A percentile compares a stretch with the other conserved stretches of the same genome.
These are phyloP conservation scores for Penicillium silybi DNA, from an alignment of 495 filamentous ascomycete species.

Conservation along the genomic window DNA sequence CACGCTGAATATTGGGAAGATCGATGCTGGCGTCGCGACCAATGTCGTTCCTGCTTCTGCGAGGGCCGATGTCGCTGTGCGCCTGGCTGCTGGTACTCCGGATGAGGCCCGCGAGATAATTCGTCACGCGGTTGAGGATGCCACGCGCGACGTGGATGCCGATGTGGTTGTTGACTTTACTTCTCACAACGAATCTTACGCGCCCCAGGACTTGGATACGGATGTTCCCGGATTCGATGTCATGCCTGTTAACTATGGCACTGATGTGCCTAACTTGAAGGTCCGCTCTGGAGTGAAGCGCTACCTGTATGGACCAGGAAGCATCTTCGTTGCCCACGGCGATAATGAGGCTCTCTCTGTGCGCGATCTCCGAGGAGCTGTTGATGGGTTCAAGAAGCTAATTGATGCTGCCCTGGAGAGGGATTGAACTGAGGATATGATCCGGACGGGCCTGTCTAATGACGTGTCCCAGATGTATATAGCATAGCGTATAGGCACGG, in stretches of 20 bases:
- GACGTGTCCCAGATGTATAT: not conserved
- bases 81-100: slow-evolving; percentile 70
- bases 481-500: not conserved
- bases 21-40: slow-evolving; percentile 77
- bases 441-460: not conserved
- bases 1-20: slow-evolving; percentile 77
- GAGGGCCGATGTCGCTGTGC: slow-evolving; percentile 58
- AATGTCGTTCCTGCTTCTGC: slow-evolving; percentile 84
- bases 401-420: slow-evolving; percentile 57
- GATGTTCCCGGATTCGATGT: slow-evolving; percentile 82
- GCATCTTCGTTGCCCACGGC: slow-evolving; percentile 83
- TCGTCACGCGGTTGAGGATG: slow-evolving; percentile 50
- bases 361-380: slow-evolving; percentile 61
- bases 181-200: slow-evolving; percentile 52
- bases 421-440: slow-evolving; percentile 2
- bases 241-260: slow-evolving; percentile 84
- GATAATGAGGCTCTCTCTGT: slow-evolving; percentile 77
- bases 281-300: slow-evolving; percentile 54
- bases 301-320: slow-evolving; percentile 87
- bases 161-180: slow-evolving; percentile 58
- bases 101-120: slow-evolving; percentile 50
- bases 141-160: slow-evolving; percentile 53
- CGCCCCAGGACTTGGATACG: slow-evolving; percentile 69
- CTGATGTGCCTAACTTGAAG: slow-evolving; percentile 77
- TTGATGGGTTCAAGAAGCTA: slow-evolving; percentile 67